Percentiles rank a stretch among this genome's conserved stretches.
These are phyloP conservation scores for Echinosphaeria canescens DNA, from an alignment of 2,329 filamentous ascomycete genomes.

Conservation along the genomic window DNA sequence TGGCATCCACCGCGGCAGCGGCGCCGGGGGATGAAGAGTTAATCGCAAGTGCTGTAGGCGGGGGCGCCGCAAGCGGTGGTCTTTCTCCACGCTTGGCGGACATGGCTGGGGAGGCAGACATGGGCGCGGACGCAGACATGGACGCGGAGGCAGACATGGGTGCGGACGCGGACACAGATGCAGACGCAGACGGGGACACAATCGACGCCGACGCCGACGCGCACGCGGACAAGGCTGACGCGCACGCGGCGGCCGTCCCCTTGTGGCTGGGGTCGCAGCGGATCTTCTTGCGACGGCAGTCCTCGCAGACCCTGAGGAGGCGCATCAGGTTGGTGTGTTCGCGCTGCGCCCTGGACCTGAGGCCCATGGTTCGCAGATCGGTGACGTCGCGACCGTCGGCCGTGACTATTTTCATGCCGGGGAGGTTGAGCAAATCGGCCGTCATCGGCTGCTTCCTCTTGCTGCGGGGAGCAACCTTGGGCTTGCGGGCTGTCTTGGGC, in stretches of 20 bases:
- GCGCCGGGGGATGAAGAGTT: too few species aligned
- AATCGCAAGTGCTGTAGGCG: too few species aligned
- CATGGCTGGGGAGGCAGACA: too few species aligned
- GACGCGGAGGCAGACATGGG: too few species aligned
- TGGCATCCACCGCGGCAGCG: constrained; percentile 1
- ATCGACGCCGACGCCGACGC: constrained; percentile 10
- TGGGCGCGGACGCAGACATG: not conserved
- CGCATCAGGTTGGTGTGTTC: constrained; percentile 46
- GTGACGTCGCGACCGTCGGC: constrained; percentile 40
- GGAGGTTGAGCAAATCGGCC: constrained; percentile 27
- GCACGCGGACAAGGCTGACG: constrained; percentile 8
- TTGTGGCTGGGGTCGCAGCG: constrained; percentile 38
- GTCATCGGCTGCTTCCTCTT: constrained; percentile 9
- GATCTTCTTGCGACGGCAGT: constrained; percentile 40
- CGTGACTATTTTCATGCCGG: constrained; percentile 46
- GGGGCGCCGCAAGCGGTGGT: too few species aligned
- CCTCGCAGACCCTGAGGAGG: constrained; percentile 44
- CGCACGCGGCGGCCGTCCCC: constrained; percentile 17
- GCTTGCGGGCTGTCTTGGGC: too few species aligned
- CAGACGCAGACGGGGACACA: not conserved
- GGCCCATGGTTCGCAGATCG: constrained; percentile 35
- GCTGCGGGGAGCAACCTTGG: constrained; percentile 4
- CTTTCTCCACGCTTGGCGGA: too few species aligned
- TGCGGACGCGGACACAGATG: not conserved
- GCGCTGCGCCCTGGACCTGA: constrained; percentile 45